Percentiles rank a stretch among this genome's conserved stretches.
phyloP scores from a whole-genome alignment of 1,284 basidiomycete genomes.

The Vanrija pseudolonga region DNA sequence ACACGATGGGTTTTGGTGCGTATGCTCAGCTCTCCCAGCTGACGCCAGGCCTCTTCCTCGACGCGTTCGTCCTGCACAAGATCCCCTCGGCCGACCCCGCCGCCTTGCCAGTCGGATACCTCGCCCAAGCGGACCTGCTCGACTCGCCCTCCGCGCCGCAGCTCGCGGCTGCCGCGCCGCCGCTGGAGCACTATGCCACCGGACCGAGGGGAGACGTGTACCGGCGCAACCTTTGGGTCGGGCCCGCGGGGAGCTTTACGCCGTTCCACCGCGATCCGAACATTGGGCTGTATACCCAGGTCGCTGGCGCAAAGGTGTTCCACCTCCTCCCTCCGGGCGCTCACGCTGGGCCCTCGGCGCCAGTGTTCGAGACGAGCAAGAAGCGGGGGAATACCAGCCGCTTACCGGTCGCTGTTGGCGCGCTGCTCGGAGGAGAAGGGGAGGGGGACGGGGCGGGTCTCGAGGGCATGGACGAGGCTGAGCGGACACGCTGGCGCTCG shows the following conservation, averaged over 20 bases:
- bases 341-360: neutral
- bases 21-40: neutral
- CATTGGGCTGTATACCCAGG: conserved; percentile 40
- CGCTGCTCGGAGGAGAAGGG: neutral
- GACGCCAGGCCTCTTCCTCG: conserved; percentile 38
- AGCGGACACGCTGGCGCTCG: neutral
- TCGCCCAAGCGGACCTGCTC: conserved; percentile 41
- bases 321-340: conserved; percentile 32
- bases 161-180: conserved; percentile 19
- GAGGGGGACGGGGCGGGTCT: neutral
- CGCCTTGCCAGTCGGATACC: conserved; percentile 35
- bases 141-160: conserved; percentile 18
- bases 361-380: conserved; percentile 15
- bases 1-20: conserved; percentile 39
- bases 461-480: neutral
- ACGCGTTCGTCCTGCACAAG: conserved; percentile 38
- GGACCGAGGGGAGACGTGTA: conserved; percentile 30
- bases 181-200: conserved; percentile 26
- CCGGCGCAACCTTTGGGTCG: conserved; percentile 42
- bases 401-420: conserved; percentile 3
- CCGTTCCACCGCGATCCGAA: conserved; percentile 46
- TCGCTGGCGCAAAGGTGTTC: conserved; percentile 39
- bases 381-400: conserved; percentile 4
- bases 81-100: conserved; percentile 30
- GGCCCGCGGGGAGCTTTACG: conserved; percentile 36